Base-by-base conservation (phyloP, 352 stramenopile species). In the Peronosclerospora sorghi region DNA sequence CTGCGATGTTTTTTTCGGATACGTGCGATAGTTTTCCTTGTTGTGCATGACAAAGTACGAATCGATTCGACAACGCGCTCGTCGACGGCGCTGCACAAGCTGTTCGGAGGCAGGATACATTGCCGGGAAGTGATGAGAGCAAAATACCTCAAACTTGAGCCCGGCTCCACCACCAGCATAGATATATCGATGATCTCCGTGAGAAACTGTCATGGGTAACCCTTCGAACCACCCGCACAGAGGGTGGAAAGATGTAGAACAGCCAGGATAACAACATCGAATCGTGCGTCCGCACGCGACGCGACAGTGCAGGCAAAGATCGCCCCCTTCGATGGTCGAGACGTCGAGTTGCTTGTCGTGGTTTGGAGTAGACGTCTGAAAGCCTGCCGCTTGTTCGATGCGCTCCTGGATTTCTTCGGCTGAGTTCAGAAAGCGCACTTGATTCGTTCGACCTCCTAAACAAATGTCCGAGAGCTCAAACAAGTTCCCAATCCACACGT, bases 141-240 rank as follows among this genome's bases (percentile, higher is more conserved):
- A 94, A 17, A 69, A 55, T 52, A 94, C 61, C 37, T 60, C 43
- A 56, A 90, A 94, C 8, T 65, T 49, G 18, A 94, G 54, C 1
- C 81, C 81, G 35, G 73, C 63, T 14, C 81, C 81, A 7, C 81
- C 81, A 12, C 78, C 81, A 13, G 57, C 65, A 46, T 91, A 90
- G 13, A 90, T 44, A 23, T 74, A 85, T 19, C 73, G 54, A 14
- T 65, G 57, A 10, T 69, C 56, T 20, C 56, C 35, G 10, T 78
- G 51, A 1, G 52, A 59, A 35, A 86, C 66, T 1, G 58, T 80
- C 78, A 94, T 87, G 4, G 73, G 63, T 6, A 83, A 55, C 5
- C 83, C 83, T 18, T 83, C 74, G 48, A 75, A 95, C 83, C 83
- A 95, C 0, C 67, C 78, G 20, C 83, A 95, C 20, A 94, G 57